Evolutionary conservation across 2,329 filamentous ascomycete species (phyloP), one percentile per base, ranked within the genome.

Genomic region (Arthroderma sp.): DNA sequence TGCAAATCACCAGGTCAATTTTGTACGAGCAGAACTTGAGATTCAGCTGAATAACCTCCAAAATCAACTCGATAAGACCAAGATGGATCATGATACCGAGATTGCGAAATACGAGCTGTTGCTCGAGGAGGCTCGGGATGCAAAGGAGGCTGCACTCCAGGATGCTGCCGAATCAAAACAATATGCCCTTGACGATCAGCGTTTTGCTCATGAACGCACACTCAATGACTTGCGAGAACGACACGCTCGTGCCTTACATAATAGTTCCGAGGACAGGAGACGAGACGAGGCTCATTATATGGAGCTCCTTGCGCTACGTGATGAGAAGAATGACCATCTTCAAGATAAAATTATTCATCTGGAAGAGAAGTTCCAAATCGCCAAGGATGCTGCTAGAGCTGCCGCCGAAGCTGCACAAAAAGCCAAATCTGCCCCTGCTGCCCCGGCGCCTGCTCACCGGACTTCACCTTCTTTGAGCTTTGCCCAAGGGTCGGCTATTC

Each of bases 301-400:
- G 40, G 86, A 95, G 58, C 80, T 84, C 28, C 74, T 96, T 45
- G 80, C 77, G 51, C 73, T 96, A 46, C 85, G 86, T 0, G 78
- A 88, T 6, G 85, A 86, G 46, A 94, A 89, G 71, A 78, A 82
- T 3, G 79, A 87, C 54, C 83, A 93, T 60, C 76, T 93, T 22
- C 82, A 93, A 60, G 88, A 95, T 55, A 86, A 85, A 54, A 77
- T 95, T 28, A 66, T 75, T 4, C 83, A 93, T 55, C 72, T 96
- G 1, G 86, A 95, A 61, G 88, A 95, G 62, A 89, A 87, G 63
- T 75, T 98, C 10, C 82, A 93, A 54, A 83, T 96, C 54, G 82
- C 89, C 27, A 88, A 88, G 60, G 80, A 87, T 58, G 88, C 88
- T 30, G 88, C 87, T 6, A 78, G 79, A 48, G 86, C 87, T 33